Percentiles rank a stretch among this genome's conserved stretches.
phyloP scores from a whole-genome alignment of 139 green algal species.

The Pleodorina starrii region DNA sequence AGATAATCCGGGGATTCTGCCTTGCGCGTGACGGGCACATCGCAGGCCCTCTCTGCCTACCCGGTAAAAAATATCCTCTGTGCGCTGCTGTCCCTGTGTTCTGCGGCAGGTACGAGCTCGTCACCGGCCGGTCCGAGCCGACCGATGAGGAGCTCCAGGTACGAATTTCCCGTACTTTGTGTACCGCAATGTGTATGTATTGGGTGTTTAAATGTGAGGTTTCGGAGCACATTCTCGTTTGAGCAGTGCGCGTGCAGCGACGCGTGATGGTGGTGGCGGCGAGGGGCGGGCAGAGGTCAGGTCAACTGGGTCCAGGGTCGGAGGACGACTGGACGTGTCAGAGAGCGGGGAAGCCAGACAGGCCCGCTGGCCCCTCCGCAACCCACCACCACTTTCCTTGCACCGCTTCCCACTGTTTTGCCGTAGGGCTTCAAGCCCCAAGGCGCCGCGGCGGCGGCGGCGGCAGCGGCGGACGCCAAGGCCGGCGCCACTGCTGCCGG shows the following conservation, averaged over 20 bases:
- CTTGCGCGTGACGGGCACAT: neutral
- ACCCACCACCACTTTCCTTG: neutral
- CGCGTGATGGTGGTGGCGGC: neutral
- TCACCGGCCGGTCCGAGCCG: slow-evolving; percentile 36
- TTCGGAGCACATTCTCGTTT: neutral
- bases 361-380: neutral
- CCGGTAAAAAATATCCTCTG: too few relatives aligned
- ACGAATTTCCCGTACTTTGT: neutral
- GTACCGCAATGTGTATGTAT: neutral
- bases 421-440: slow-evolving; percentile 32
- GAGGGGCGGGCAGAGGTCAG: neutral
- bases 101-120: slow-evolving; percentile 57
- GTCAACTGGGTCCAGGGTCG: neutral
- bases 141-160: slow-evolving; percentile 54
- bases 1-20: neutral
- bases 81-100: neutral
- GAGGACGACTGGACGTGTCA: neutral
- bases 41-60: too few relatives aligned
- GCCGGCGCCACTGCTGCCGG: neutral
- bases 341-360: neutral
- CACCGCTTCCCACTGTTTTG: neutral
- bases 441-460: neutral
- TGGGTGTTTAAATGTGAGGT: neutral
- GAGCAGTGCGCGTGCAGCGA: neutral
- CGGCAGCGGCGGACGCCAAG: neutral